Conservation (phyloP, 2,329 filamentous ascomycete genomes). For the Chrysoporthe austroafricana region DNA sequence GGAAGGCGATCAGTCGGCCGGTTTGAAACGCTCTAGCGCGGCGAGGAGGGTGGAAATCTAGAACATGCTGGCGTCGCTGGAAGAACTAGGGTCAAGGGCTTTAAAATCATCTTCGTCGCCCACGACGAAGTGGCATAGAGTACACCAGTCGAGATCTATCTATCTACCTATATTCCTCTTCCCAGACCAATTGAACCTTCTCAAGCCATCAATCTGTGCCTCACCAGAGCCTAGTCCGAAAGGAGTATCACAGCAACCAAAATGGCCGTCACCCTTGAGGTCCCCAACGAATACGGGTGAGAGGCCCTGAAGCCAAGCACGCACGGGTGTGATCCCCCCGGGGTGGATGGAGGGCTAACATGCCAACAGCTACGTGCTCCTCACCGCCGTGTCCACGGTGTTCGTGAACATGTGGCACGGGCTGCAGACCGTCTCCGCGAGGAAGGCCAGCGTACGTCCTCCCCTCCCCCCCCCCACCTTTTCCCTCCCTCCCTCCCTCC, state of each 20-base stretch:
- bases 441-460: slow-evolving; percentile 48
- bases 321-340: no score
- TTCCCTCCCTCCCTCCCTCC: background rate
- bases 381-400: slow-evolving; percentile 59
- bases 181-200: background rate
- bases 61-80: background rate
- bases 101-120: background rate
- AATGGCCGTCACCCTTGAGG: slow-evolving; percentile 48
- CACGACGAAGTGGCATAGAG: background rate
- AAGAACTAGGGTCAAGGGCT: background rate
- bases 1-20: no score
- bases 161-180: background rate
- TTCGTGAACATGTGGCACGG: slow-evolving; percentile 61
- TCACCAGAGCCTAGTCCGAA: no score
- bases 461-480: background rate
- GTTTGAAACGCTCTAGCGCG: background rate
- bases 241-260: background rate
- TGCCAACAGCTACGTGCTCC: slow-evolving; percentile 60
- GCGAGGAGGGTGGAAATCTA: background rate
- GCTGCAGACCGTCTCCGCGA: slow-evolving; percentile 50
- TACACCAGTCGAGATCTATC: background rate
- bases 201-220: background rate
- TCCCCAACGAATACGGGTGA: slow-evolving; percentile 58
- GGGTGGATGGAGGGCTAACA: no score
- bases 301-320: slow-evolving; percentile 27